Evolutionary conservation across 768 basidiomycete genomes (phyloP).

Genomic region (Tricholoma sp.): DNA sequence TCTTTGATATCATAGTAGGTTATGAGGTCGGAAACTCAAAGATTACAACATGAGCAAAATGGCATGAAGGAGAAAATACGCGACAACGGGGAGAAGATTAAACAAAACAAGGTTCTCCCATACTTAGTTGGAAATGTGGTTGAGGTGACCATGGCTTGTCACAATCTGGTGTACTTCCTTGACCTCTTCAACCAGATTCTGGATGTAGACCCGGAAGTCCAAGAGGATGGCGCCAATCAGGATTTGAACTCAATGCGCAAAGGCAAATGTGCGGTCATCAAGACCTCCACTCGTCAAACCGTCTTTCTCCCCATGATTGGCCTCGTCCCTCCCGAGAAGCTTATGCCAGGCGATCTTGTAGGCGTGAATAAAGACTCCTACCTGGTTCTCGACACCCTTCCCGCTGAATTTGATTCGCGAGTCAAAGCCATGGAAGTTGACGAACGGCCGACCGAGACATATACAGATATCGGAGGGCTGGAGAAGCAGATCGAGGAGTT

Average conservation of each 20-base stretch:
- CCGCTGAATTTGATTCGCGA: slow-evolving; percentile 95
- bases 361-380: slow-evolving; percentile 99
- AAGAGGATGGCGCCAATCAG: slow-evolving; percentile 94
- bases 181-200: slow-evolving; percentile 58
- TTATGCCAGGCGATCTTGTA: slow-evolving; percentile 90
- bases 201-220: slow-evolving; percentile 88
- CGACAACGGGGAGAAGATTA: slow-evolving; percentile 97
- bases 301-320: slow-evolving; percentile 98
- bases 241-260: slow-evolving; percentile 95
- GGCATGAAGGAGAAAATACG: slow-evolving; percentile 99
- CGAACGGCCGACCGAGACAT: slow-evolving; percentile 94
- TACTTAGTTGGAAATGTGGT: slow-evolving; percentile 98
- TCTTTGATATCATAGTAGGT: slow-evolving; percentile 49
- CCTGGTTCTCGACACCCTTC: slow-evolving; percentile 90
- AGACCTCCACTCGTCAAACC: slow-evolving; percentile 97
- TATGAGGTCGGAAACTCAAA: slow-evolving; percentile 91
- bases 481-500: slow-evolving; percentile 99
- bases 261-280: slow-evolving; percentile 98
- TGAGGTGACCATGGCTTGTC: slow-evolving; percentile 59
- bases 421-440: slow-evolving; percentile 99
- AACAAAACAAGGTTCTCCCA: slow-evolving; percentile 98
- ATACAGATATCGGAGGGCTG: slow-evolving; percentile 95
- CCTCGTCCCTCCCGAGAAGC: slow-evolving; percentile 87
- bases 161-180: neutral
- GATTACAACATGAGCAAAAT: slow-evolving; percentile 89